Percentiles rank a stretch among this genome's conserved stretches.
Conservation (phyloP, 2,329 filamentous ascomycete species). For the Cercospora zeae-maydis region DNA sequence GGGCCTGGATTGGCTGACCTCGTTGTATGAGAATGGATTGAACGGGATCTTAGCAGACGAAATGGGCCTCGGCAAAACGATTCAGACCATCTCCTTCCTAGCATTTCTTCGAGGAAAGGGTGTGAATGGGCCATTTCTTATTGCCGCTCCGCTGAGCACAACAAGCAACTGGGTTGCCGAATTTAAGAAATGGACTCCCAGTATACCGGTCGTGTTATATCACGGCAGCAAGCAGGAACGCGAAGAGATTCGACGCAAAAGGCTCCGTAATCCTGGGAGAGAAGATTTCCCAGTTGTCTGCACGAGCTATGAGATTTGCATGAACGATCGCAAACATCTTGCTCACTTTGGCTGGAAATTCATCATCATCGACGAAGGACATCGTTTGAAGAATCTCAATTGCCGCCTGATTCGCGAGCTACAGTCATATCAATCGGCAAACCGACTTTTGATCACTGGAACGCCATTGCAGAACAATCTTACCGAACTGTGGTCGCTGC, state of each 20-base stretch:
- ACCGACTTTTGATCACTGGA: conserved; percentile 86
- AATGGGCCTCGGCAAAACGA: conserved; percentile 90
- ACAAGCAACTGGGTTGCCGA: conserved; percentile 95
- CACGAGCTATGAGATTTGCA: conserved; percentile 93
- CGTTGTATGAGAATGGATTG: conserved; percentile 80
- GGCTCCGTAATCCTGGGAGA: conserved; percentile 66
- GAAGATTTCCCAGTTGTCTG: conserved; percentile 83
- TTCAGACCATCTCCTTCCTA: conserved; percentile 84
- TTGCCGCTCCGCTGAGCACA: conserved; percentile 86
- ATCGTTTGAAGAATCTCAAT: conserved; percentile 95
- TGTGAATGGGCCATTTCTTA: conserved; percentile 82
- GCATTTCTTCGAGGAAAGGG: conserved; percentile 85
- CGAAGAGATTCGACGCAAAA: conserved; percentile 68
- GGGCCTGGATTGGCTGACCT: conserved; percentile 86
- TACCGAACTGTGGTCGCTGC: conserved; percentile 86
- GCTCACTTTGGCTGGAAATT: conserved; percentile 91
- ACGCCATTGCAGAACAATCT: conserved; percentile 95
- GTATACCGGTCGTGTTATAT: conserved; percentile 84
- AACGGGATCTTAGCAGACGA: conserved; percentile 91
- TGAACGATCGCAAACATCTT: conserved; percentile 79
- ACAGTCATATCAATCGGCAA: conserved; percentile 83
- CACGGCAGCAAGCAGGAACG: conserved; percentile 79
- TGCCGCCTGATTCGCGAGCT: conserved; percentile 87
- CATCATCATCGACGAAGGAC: conserved; percentile 96
- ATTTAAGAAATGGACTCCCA: conserved; percentile 84